phyloP scores from a whole-genome alignment of 2,329 filamentous ascomycete genomes.

The Fusarium agapanthi region DNA sequence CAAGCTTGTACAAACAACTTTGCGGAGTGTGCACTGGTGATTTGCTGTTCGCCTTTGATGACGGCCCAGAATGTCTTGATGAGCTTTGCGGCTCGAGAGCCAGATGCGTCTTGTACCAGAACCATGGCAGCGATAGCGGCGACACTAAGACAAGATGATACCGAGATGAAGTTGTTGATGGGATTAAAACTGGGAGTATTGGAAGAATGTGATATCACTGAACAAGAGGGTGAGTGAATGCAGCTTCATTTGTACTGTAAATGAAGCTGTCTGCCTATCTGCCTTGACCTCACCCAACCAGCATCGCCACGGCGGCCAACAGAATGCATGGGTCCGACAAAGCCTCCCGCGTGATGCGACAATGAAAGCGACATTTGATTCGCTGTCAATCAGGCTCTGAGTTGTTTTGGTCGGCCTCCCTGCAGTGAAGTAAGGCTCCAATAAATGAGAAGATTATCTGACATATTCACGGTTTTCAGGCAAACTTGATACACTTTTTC shows the following conservation, averaged over 20 bases:
- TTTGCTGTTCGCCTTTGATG: slow-evolving; percentile 25
- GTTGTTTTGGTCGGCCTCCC: slow-evolving; percentile 33
- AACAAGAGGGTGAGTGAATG: not conserved
- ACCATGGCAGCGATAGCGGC: slow-evolving; percentile 7
- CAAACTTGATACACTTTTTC: not conserved
- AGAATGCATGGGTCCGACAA: slow-evolving; percentile 4
- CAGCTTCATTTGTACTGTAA: slow-evolving; percentile 19
- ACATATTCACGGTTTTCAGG: accelerated
- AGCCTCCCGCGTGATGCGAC: not conserved
- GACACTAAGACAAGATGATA: too few species aligned
- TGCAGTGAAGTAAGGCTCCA: not conserved
- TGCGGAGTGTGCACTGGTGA: slow-evolving; percentile 30
- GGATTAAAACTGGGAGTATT: not conserved
- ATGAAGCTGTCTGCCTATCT: not conserved
- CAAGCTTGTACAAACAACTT: slow-evolving; percentile 43
- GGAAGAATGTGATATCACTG: not conserved
- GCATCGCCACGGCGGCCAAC: slow-evolving; percentile 7
- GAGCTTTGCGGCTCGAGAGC: slow-evolving; percentile 23
- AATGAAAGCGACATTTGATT: slow-evolving; percentile 5
- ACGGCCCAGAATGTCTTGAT: slow-evolving; percentile 26
- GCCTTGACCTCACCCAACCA: slow-evolving; percentile 9
- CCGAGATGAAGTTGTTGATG: not conserved
- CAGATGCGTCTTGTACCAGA: not conserved
- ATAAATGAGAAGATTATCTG: not conserved
- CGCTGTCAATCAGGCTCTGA: slow-evolving; percentile 13